Evolutionary conservation across 2,329 filamentous ascomycete species (phyloP), one percentile per base, ranked within the genome.

Genomic region (Cryoendolithus antarcticus): DNA sequence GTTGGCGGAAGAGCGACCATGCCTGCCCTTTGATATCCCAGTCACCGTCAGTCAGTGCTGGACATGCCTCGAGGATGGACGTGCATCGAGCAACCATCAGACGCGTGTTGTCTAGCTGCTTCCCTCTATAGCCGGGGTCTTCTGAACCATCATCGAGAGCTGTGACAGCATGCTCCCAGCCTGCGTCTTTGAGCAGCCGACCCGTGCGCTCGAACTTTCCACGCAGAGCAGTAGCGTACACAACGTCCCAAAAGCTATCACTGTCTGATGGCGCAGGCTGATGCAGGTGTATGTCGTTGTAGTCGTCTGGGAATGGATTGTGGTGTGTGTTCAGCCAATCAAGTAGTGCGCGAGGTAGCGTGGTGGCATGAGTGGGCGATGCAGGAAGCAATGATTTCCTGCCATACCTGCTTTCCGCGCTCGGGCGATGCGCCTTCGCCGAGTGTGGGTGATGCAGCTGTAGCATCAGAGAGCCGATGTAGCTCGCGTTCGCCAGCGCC

Each of bases 1-100:
- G 77, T 46, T 83, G 77, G 38, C 89, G 77, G 63, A 91, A 96
- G 31, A 91, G 62, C 10, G 72, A 76, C 89, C 89, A 96, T 44
- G 89, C 82, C 47, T 75, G 74, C 42, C 79, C 80, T 55, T 77
- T 80, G 35, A 91, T 75, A 51, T 94, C 80, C 89, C 89, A 96
- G 56, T 89, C 77, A 33, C 71, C 71, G 34, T 66, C 62, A 38
- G 66, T 69, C 21, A 75, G 60, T 3, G 74, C 79, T 4, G 89
- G 89, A 48, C 83, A 93, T 29, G 73, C 69, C 39, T 81, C 74
- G 30, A 96, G 68, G 32, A 86, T 66, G 13, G 77, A 67, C 34
- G 82, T 72, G 13, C 82, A 79, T 44, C 76, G 73, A 37, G 75
- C 73, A 6, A 84, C 69, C 29, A 81, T 86, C 32, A 75, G 72